phyloP scores from a whole-genome alignment of 495 filamentous ascomycete genomes.

The Geopyxis carbonaria region DNA sequence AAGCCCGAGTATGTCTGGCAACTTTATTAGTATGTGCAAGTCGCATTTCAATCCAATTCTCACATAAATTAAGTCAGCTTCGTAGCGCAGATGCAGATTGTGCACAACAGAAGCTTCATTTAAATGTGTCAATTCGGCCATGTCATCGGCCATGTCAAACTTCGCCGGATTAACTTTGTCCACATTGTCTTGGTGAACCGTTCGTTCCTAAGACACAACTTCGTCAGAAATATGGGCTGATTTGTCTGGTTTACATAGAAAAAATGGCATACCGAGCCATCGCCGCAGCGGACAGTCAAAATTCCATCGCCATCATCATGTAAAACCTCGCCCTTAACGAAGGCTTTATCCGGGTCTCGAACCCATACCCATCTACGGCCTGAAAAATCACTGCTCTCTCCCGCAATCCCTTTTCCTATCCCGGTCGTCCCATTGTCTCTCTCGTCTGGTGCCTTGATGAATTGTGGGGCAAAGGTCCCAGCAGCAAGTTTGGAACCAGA shows the following conservation, averaged over 20 bases:
- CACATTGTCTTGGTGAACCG: conserved; percentile 64
- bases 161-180: conserved; percentile 99
- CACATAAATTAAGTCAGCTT: conserved; percentile 86
- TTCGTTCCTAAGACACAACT: conserved; percentile 47
- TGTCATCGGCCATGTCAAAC: conserved; percentile 97
- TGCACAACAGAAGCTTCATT: conserved; percentile 98
- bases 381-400: conserved; percentile 55
- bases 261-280: conserved; percentile 56
- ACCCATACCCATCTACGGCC: conserved; percentile 99
- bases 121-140: conserved; percentile 94
- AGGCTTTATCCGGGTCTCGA: conserved; percentile 67
- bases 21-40: too few relatives aligned
- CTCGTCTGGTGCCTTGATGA: conserved; percentile 73
- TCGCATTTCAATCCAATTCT: conserved; percentile 21
- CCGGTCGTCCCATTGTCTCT: conserved; percentile 28
- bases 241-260: neutral
- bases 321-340: conserved; percentile 79
- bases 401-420: conserved; percentile 17
- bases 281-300: conserved; percentile 78
- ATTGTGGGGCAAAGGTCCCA: conserved; percentile 82
- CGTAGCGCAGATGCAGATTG: conserved; percentile 85
- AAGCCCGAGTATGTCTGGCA: conserved; percentile 93
- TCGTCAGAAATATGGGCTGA: neutral
- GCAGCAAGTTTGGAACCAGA: conserved; percentile 11
- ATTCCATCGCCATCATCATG: conserved; percentile 48